These are phyloP conservation scores for Phlyctochytrium arcticum DNA, from an alignment of 192 early-diverging fungal genomes.

Conservation along the genomic window DNA sequence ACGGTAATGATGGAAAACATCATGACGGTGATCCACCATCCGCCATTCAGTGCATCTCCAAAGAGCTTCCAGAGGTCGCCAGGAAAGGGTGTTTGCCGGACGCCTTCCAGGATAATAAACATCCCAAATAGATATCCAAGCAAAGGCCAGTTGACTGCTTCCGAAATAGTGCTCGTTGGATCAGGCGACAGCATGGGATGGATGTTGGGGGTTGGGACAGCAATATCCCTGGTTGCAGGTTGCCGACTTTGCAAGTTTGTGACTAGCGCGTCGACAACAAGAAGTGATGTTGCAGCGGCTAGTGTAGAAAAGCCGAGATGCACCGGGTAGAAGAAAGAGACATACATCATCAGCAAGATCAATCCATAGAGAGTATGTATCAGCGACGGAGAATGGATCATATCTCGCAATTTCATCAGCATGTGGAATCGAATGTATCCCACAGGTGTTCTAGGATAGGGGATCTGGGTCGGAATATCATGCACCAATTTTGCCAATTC, in stretches of 20 bases:
- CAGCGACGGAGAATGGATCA: background rate
- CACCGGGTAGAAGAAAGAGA: background rate
- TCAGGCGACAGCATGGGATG: background rate
- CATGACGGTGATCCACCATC: background rate
- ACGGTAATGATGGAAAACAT: background rate
- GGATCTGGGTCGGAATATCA: background rate
- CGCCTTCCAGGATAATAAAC: conserved; percentile 3
- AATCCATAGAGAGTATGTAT: background rate
- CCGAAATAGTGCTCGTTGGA: background rate
- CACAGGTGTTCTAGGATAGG: conserved; percentile 6
- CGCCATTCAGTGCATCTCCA: background rate
- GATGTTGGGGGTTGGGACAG: background rate
- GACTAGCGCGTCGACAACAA: background rate
- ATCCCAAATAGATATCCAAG: conserved; percentile 9
- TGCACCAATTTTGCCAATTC: background rate
- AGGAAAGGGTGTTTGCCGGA: conserved; percentile 4
- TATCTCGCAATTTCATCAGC: background rate
- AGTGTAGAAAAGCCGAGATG: background rate
- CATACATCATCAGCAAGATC: background rate
- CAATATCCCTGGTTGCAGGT: background rate
- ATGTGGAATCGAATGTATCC: background rate
- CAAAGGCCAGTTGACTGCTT: conserved; percentile 6
- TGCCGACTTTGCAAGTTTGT: background rate
- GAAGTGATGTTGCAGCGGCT: background rate
- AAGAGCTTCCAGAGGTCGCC: background rate